phyloP scores from a whole-genome alignment of 2,329 filamentous ascomycete genomes.

The Xenoacremonium recifei region DNA sequence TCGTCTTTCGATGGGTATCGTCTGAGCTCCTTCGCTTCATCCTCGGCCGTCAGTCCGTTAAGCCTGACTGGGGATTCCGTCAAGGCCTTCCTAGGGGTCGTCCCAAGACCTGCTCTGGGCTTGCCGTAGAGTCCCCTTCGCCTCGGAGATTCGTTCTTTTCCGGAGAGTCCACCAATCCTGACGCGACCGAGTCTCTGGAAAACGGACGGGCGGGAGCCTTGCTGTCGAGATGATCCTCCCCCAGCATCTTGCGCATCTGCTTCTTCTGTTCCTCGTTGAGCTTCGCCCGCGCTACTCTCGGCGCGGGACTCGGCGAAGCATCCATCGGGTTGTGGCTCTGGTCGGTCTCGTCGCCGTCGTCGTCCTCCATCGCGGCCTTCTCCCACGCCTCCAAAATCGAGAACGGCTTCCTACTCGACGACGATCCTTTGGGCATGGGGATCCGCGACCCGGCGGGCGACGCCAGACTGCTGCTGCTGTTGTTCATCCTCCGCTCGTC shows the following conservation, averaged over 20 bases:
- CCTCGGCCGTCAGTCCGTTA: slow-evolving; percentile 11
- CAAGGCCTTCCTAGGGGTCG: slow-evolving; percentile 8
- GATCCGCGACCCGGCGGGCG: slow-evolving; percentile 33
- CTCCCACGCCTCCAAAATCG: slow-evolving; percentile 42
- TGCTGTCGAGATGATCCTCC: slow-evolving; percentile 31
- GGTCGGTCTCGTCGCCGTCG: slow-evolving; percentile 19
- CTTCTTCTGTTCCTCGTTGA: slow-evolving; percentile 30
- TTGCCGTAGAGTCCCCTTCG: slow-evolving; percentile 23
- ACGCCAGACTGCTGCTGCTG: slow-evolving; percentile 20
- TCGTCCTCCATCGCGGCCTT: slow-evolving; percentile 31
- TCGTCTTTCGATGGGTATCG: slow-evolving; percentile 23
- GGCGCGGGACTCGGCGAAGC: slow-evolving; percentile 53
- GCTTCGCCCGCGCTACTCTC: slow-evolving; percentile 39
- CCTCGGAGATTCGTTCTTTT: slow-evolving; percentile 18
- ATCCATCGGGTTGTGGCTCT: slow-evolving; percentile 29
- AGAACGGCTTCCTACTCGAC: slow-evolving; percentile 33
- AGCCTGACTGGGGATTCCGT: slow-evolving; percentile 7
- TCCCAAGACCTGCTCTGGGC: slow-evolving; percentile 19
- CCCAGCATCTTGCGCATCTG: slow-evolving; percentile 27
- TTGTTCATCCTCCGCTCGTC: slow-evolving; percentile 15
- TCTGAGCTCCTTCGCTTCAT: slow-evolving; percentile 11
- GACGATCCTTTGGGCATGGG: slow-evolving; percentile 28
- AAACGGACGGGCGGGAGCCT: slow-evolving; percentile 21
- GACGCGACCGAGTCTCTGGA: slow-evolving; percentile 22
- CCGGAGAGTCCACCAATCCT: slow-evolving; percentile 15